Evolutionary conservation across 192 early-diverging fungal species (phyloP), one percentile per base, ranked within the genome.

Genomic region (Backusella circina): DNA sequence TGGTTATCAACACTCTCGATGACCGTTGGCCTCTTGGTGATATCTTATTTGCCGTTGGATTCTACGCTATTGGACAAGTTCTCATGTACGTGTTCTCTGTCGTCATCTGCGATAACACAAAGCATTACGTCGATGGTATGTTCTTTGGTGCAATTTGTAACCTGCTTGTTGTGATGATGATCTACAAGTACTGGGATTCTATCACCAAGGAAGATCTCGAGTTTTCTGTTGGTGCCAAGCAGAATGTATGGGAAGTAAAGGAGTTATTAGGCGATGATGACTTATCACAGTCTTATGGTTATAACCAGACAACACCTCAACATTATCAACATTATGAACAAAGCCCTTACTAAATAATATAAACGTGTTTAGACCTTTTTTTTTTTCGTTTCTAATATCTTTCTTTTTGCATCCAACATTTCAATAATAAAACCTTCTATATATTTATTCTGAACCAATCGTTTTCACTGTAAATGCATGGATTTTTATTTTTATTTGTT

Each of bases 121-220:
- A 95, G 83, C 97, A 99, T 77, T 99, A 99, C 77, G 87, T 99
- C 33, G 96, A 99, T 81, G 97, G 97, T 47, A 85, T 99, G 85
- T 99, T 99, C 90, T 98, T 98, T 88, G 94, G 93, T 23, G 91
- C 91, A 5, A 96, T 97, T 38, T 91, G 92, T 75, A 95, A 92
- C 15, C 84, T 99, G 51, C 84, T 99, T 72, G 91, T 92, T 41
- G 96, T 99, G 64, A 98, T 99, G 97, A 97, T 99, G 95, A 93
- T 98, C 1, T 99, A 98, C 91, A 99, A 99, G 87, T 99, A 96
- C 87, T 99, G 97, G 97, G 97, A 99, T 81, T 93, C 92, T 33
- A 98, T 99, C 81, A 99, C 97, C 47, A 98, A 98, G 87, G 97
- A 99, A 79, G 97, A 98, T 77, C 87, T 98, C 39, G 97, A 99